phyloP scores from a whole-genome alignment of 257 asterid genomes.

The Nicotiana noctiflora region DNA sequence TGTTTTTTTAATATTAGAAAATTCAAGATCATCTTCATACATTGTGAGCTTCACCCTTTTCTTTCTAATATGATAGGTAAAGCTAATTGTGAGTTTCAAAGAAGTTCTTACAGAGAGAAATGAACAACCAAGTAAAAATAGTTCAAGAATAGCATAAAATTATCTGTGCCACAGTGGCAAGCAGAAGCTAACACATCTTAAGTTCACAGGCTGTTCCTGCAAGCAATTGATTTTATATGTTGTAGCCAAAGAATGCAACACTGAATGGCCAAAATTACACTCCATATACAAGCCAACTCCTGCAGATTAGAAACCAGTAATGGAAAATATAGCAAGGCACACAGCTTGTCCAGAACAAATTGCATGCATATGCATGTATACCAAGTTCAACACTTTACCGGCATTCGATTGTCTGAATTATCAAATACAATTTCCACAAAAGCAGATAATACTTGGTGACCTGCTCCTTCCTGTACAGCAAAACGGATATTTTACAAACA shows the following conservation, averaged over 20 bases:
- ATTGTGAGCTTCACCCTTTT: background rate
- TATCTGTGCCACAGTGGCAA: background rate
- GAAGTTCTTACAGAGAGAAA: background rate
- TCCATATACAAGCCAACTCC: conserved; percentile 4
- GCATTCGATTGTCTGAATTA: conserved; percentile 92
- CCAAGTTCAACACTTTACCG: conserved; percentile 40
- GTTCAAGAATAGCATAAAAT: background rate
- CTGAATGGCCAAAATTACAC: background rate
- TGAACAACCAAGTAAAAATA: background rate
- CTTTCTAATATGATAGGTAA: background rate
- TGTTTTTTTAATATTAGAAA: background rate
- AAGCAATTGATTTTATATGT: background rate
- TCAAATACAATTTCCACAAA: conserved; percentile 98
- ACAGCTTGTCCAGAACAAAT: conserved; percentile 3
- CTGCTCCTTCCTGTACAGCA: conserved; percentile 85
- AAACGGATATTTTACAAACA: background rate
- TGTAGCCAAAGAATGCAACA: background rate
- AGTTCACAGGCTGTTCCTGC: background rate
- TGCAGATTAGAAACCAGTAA: background rate
- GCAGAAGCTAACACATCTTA: background rate
- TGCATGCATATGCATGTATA: background rate
- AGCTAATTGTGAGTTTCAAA: background rate
- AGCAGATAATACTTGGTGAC: conserved; percentile 87
- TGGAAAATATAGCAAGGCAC: background rate
- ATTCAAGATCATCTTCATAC: background rate